Evolutionary conservation across 306 rosid genomes (phyloP), one percentile per base, ranked within the genome.

Genomic region (Quercus berberidifolia): DNA sequence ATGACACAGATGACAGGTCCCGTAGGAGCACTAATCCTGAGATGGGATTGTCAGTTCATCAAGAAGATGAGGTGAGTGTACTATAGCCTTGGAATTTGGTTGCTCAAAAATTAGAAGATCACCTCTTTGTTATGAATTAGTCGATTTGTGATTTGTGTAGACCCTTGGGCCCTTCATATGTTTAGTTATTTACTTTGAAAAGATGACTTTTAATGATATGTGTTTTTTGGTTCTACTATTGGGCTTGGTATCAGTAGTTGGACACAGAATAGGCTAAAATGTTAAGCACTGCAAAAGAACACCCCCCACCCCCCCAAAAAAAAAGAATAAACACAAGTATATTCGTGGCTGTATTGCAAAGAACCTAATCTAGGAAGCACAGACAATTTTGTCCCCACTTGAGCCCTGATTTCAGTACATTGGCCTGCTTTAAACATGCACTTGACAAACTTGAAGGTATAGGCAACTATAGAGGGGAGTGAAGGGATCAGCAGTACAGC

Each of bases 1-100:
- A 96, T 82, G 99, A 93, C 80, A 91, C 99, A 5, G 98, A 96
- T 86, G 98, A 90, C 80, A 89, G 62, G 84, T 85, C 93, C 65
- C 70, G 78, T 70, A 88, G 80, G 81, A 87, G 74, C 86, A 79
- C 83, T 52, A 83, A 88, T 88, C 92, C 89, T 5, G 99, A 91
- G 81, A 51, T 80, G 3, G 96, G 75, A 80, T 52, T 87, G 57
- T 74, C 94, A 78, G 71, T 52, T 77, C 96, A 82, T 78, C 91
- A 76, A 81, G 96, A 90, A 63, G 90, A 80, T 79, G 97, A 90
- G 91, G 97, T 92, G 84, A 85, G 79, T 79, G 81, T 74, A 33
- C 9, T 65, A 65, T 65, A 17, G 71, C 46, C 46, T 31, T 33
- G 21, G 51, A 67, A 31, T 67, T 67, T 67, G 17, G 14, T 18